Base-by-base conservation (phyloP, 2,329 filamentous ascomycete species). In the Diaporthe citriasiana region DNA sequence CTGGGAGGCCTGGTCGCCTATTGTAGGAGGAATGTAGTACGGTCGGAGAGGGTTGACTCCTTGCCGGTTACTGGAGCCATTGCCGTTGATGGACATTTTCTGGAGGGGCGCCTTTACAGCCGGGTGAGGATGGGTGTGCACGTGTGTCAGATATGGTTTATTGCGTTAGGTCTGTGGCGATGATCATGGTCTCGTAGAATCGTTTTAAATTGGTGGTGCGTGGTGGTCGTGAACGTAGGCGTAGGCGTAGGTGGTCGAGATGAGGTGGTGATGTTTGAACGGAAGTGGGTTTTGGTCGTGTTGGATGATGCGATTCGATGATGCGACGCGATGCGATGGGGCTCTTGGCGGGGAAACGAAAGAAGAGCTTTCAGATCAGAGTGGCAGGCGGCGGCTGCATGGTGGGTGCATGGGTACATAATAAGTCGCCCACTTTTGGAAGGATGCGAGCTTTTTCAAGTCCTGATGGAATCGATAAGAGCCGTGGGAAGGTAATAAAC, bases 1-100 rank as follows among this genome's bases (percentile, higher is more conserved):
- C 63, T 79, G 79, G 51, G 85, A 83, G 55, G 82, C 78, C 45
- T 84, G 81, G 69, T 89, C 86, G 71, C 87, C 87, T 73, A 90
- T 89, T n/a, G 87, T 85, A 15, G 89, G 88, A 50, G 89, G 89
- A 77, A 92, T 91, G 81, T 94, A 93, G 84, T 94, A 94, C 25
- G 92, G 92, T 76, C 92, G 87, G 73, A 93, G 85, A 73, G 92
- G 92, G 78, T 94, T 93, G 75, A 88, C 82, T 75, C 83, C 85
- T 76, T 88, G 85, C 79, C 82, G 82, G 60, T 30, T 50, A 30
- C 22, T 25, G 45, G 60, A 50, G 60, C 82, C 47, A 76, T 83
- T 81, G 78, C 86, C 81, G 87, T 87, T 89, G 76, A 76, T 82
- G 79, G 79, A 75, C 74, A 78, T 77, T 70, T 65, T 55, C 70